Percentiles rank a stretch among this genome's conserved stretches.
phyloP scores from a whole-genome alignment of 2,329 filamentous ascomycete species.

The Mollisiaceae sp. region DNA sequence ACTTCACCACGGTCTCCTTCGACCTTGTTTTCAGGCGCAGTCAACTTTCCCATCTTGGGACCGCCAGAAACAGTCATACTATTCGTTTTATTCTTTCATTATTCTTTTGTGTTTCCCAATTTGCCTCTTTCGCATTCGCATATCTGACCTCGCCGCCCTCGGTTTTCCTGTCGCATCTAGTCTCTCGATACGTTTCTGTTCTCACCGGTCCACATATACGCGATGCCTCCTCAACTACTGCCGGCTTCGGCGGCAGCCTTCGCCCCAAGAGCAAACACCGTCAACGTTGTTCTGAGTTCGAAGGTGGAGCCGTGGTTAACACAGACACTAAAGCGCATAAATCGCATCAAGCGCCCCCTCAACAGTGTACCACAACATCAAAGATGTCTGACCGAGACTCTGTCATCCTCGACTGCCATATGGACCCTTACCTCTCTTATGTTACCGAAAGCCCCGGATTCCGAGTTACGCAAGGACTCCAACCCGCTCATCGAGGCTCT shows the following conservation, averaged over 20 bases:
- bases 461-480: conserved; percentile 80
- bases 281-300: conserved; percentile 90
- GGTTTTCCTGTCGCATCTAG: conserved; percentile 29
- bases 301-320: conserved; percentile 98
- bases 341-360: conserved; percentile 92
- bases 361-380: conserved; percentile 97
- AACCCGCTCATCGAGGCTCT: conserved; percentile 86
- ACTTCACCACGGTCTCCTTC: conserved; percentile 63
- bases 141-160: conserved; percentile 24
- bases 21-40: conserved; percentile 51
- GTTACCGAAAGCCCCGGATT: conserved; percentile 86
- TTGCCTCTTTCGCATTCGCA: conserved; percentile 26
- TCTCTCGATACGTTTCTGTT: conserved; percentile 20
- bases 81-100: conserved; percentile 44
- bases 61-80: conserved; percentile 53
- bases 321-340: conserved; percentile 94
- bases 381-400: conserved; percentile 90
- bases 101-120: conserved; percentile 28
- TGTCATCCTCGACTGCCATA: conserved; percentile 88
- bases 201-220: conserved; percentile 16
- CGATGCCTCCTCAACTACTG: conserved; percentile 90
- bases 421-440: conserved; percentile 95
- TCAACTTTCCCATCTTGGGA: conserved; percentile 60
- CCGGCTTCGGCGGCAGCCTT: conserved; percentile 96
- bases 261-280: conserved; percentile 84